Evolutionary conservation across 331 rosid species (phyloP).

Genomic region (Dryas integrifolia): DNA sequence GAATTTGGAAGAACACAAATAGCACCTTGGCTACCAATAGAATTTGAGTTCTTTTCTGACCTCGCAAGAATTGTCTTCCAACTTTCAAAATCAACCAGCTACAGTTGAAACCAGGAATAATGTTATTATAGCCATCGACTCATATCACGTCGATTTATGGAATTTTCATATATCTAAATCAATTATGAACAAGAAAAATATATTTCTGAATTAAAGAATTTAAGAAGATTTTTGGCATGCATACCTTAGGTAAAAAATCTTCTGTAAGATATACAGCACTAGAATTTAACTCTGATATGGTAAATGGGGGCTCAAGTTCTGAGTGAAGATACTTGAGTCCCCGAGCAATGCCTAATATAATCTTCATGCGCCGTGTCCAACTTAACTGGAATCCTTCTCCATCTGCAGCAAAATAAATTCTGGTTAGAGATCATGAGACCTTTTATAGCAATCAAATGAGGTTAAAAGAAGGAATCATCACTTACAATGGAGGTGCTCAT

Average conservation of each 20-base stretch:
- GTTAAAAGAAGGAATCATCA: slow-evolving; percentile 22
- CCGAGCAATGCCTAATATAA: slow-evolving; percentile 73
- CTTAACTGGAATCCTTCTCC: slow-evolving; percentile 88
- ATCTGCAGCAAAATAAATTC: slow-evolving; percentile 40
- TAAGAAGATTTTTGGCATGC: slow-evolving; percentile 21
- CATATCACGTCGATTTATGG: neutral
- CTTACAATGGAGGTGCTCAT: slow-evolving; percentile 90
- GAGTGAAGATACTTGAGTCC: slow-evolving; percentile 89
- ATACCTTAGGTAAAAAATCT: slow-evolving; percentile 88
- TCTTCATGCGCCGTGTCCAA: slow-evolving; percentile 91
- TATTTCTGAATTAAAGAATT: neutral
- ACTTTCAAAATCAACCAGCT: slow-evolving; percentile 96
- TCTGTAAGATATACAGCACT: slow-evolving; percentile 93
- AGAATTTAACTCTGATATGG: slow-evolving; percentile 87
- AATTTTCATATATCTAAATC: slow-evolving; percentile 1
- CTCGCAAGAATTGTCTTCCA: slow-evolving; percentile 93
- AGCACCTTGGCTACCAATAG: slow-evolving; percentile 69
- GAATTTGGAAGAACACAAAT: slow-evolving; percentile 78
- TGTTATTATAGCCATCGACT: slow-evolving; percentile 17
- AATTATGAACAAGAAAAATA: neutral
- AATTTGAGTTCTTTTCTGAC: slow-evolving; percentile 74
- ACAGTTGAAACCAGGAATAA: slow-evolving; percentile 29
- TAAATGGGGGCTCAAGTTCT: slow-evolving; percentile 89
- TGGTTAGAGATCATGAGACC: slow-evolving; percentile 26
- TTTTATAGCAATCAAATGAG: slow-evolving; percentile 1